Conservation (phyloP, 23 red algal genomes). For the Gracilariopsis chorda region DNA sequence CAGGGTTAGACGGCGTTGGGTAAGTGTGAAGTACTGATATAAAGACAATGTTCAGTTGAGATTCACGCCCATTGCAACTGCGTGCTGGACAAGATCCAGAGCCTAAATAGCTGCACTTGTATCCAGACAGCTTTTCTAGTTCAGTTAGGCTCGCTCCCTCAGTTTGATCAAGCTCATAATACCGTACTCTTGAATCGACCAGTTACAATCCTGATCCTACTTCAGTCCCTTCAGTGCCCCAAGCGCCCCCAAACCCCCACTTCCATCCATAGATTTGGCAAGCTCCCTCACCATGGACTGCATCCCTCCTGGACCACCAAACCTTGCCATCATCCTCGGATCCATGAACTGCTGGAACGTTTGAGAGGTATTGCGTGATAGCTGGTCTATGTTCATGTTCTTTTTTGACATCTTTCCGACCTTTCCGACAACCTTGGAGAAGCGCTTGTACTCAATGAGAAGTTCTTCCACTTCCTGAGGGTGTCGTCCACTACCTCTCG, state of each 20-base stretch:
- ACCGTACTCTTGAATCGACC: background rate
- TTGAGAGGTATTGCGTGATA: slow-evolving; percentile 73
- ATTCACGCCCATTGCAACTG: background rate
- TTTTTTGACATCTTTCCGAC: slow-evolving; percentile 96
- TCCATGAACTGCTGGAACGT: slow-evolving; percentile 89
- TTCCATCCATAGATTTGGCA: slow-evolving; percentile 62
- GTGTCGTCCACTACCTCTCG: slow-evolving; percentile 79
- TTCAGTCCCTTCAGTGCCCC: slow-evolving; percentile 20
- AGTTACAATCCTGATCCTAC: background rate
- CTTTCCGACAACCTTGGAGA: slow-evolving; percentile 80
- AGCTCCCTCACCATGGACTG: slow-evolving; percentile 94
- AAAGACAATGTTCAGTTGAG: background rate
- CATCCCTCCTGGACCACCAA: slow-evolving; percentile 84
- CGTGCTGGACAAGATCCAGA: background rate
- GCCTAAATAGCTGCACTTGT: background rate
- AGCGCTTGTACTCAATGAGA: slow-evolving; percentile 83
- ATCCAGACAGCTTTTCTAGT: background rate
- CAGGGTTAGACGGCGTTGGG: too few relatives aligned
- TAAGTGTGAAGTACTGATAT: too few relatives aligned
- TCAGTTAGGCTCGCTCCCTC: background rate
- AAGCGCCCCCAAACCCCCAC: slow-evolving; percentile 38
- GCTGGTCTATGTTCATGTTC: slow-evolving; percentile 67
- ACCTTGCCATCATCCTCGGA: slow-evolving; percentile 89
- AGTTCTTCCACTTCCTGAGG: slow-evolving; percentile 85
- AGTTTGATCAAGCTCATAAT: background rate